phyloP scores from a whole-genome alignment of 495 filamentous ascomycete genomes.

The Aspergillus bridgeri region DNA sequence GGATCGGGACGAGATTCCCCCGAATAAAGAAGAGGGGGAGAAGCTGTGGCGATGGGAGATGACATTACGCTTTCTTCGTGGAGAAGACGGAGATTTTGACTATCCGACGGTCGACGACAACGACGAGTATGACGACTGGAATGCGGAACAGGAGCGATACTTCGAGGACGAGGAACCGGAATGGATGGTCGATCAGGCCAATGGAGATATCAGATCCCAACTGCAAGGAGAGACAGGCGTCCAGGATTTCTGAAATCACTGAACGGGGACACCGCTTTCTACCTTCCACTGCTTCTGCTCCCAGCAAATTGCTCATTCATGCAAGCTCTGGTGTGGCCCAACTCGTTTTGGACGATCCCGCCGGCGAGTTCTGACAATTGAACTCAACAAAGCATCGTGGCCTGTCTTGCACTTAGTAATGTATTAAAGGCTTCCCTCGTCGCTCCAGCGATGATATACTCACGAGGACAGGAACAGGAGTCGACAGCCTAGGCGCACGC shows the following conservation, averaged over 20 bases:
- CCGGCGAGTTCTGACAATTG: not conserved
- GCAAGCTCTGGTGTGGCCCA: not conserved
- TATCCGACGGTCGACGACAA: conserved; percentile 65
- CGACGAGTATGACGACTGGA: conserved; percentile 64
- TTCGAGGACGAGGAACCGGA: conserved; percentile 73
- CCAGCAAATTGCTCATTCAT: too few relatives aligned
- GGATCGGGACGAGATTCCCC: conserved; percentile 54
- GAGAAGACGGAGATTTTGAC: conserved; percentile 73
- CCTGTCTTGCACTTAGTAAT: not conserved
- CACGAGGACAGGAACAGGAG: not conserved
- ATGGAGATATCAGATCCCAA: conserved; percentile 30
- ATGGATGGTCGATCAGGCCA: conserved; percentile 51
- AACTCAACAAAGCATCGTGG: not conserved
- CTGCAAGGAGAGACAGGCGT: conserved; percentile 71
- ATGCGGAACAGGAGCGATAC: conserved; percentile 63
- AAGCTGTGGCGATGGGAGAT: conserved; percentile 67
- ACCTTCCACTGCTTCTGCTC: not conserved
- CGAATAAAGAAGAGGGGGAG: conserved; percentile 60
- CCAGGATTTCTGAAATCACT: conserved; percentile 64
- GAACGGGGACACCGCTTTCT: not conserved
- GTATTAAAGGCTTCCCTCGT: not conserved
- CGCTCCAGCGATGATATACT: not conserved
- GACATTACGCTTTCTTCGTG: conserved; percentile 64
- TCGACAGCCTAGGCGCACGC: not conserved
- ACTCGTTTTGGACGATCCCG: not conserved